Percentiles rank a stretch among this genome's conserved stretches.
phyloP scores from a whole-genome alignment of 805 yeast species.

The Saturnispora sanitii region DNA sequence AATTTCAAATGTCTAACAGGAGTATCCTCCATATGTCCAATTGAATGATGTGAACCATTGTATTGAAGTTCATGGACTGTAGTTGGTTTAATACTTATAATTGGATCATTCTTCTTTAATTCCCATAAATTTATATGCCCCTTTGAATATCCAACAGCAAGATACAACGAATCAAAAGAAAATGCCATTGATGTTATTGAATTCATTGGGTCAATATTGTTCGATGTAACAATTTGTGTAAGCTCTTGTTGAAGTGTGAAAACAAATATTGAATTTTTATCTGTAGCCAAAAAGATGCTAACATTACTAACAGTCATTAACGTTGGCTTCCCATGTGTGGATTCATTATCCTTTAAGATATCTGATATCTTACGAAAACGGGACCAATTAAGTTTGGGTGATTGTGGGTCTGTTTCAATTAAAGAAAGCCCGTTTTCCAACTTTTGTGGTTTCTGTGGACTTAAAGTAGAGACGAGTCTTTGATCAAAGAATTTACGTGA shows the following conservation, averaged over 20 bases:
- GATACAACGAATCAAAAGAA: slow-evolving; percentile 57
- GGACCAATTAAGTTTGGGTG: slow-evolving; percentile 21
- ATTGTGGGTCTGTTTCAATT: not conserved
- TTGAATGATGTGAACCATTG: slow-evolving; percentile 16
- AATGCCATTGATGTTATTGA: slow-evolving; percentile 45
- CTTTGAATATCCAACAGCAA: slow-evolving; percentile 57
- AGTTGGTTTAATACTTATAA: slow-evolving; percentile 25
- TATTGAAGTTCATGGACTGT: slow-evolving; percentile 16
- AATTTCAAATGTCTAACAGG: slow-evolving; percentile 38
- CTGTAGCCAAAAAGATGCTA: slow-evolving; percentile 57
- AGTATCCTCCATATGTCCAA: slow-evolving; percentile 29
- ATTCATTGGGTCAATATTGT: slow-evolving; percentile 30
- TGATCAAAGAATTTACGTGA: slow-evolving; percentile 1
- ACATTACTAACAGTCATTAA: slow-evolving; percentile 33
- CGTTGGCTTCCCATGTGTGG: slow-evolving; percentile 42
- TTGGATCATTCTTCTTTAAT: slow-evolving; percentile 27
- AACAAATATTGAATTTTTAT: slow-evolving; percentile 51
- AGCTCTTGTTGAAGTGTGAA: slow-evolving; percentile 63
- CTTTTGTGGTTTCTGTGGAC: not conserved
- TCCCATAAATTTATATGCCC: slow-evolving; percentile 72
- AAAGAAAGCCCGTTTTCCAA: not conserved
- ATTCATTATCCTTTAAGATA: slow-evolving; percentile 13
- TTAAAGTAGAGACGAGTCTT: not conserved
- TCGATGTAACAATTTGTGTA: slow-evolving; percentile 31
- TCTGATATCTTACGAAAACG: slow-evolving; percentile 21